Conservation (phyloP, 495 filamentous ascomycete species). For the Penicillium goetzii region DNA sequence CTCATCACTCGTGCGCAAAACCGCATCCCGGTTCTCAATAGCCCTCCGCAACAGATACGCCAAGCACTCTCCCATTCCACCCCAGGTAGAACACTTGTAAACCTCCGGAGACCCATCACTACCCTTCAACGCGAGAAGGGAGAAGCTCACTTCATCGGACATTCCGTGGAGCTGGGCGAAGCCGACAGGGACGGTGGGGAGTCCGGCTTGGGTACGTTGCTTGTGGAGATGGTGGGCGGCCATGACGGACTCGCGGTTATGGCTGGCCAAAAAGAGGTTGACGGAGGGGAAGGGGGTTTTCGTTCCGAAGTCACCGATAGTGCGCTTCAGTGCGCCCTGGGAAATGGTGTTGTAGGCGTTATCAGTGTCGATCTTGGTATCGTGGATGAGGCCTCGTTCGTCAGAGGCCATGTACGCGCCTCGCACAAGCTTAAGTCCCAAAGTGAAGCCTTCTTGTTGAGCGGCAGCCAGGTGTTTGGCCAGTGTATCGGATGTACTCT, state of each 20-base stretch:
- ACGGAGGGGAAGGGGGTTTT: conserved; percentile 35
- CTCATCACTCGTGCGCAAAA: conserved; percentile 68
- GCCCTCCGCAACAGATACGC: conserved; percentile 85
- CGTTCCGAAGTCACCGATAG: conserved; percentile 53
- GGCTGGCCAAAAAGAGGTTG: conserved; percentile 49
- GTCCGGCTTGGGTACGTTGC: conserved; percentile 29
- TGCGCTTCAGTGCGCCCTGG: conserved; percentile 43
- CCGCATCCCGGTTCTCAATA: conserved; percentile 88
- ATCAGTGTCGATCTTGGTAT: conserved; percentile 78
- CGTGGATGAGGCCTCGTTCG: conserved; percentile 71
- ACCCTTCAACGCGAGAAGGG: conserved; percentile 59
- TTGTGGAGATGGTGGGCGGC: conserved; percentile 40
- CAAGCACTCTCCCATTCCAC: conserved; percentile 80
- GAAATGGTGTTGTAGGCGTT: conserved; percentile 59
- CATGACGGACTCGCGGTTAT: conserved; percentile 43
- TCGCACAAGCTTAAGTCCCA: conserved; percentile 86
- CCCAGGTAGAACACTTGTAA: conserved; percentile 90
- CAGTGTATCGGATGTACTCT: conserved; percentile 63
- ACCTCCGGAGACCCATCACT: conserved; percentile 54
- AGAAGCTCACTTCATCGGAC: conserved; percentile 87
- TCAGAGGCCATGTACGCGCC: conserved; percentile 86
- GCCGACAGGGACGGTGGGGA: conserved; percentile 42
- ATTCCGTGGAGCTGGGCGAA: conserved; percentile 82
- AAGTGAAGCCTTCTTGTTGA: conserved; percentile 64
- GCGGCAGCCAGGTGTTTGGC: conserved; percentile 65